Conservation (phyloP, 2,329 filamentous ascomycete genomes). For the Aspergillus sp. region DNA sequence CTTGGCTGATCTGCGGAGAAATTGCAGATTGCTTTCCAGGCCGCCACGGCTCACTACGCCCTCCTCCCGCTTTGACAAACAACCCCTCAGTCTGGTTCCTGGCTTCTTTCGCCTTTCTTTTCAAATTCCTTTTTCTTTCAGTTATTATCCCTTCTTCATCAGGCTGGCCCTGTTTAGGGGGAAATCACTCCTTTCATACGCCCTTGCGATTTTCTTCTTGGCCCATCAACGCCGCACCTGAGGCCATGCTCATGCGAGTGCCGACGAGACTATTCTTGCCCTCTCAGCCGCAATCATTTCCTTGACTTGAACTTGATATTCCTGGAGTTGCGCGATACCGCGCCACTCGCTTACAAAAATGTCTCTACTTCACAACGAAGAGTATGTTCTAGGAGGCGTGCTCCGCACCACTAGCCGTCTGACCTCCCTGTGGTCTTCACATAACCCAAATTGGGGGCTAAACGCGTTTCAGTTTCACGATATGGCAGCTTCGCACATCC, state of each 20-base stretch:
- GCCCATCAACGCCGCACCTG: slow-evolving; percentile 12
- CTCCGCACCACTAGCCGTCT: not conserved
- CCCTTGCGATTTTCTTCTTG: slow-evolving; percentile 10
- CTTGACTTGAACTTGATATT: not conserved
- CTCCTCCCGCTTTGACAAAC: slow-evolving; percentile 7
- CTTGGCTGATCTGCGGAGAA: slow-evolving; percentile 18
- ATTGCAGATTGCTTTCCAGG: not conserved
- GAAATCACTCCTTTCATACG: slow-evolving; percentile 11
- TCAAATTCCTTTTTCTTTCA: not conserved
- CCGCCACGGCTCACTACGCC: slow-evolving; percentile 5
- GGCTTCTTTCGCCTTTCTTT: slow-evolving; percentile 2
- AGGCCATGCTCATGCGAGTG: slow-evolving; percentile 11
- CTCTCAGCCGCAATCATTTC: not conserved
- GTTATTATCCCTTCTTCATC: slow-evolving; percentile 7
- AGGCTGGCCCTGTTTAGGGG: slow-evolving; percentile 37
- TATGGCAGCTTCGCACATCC: slow-evolving; percentile 65
- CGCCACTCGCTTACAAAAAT: slow-evolving; percentile 29
- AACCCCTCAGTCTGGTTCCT: slow-evolving; percentile 2
- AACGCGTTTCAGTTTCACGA: slow-evolving; percentile 54
- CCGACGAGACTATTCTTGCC: slow-evolving; percentile 2
- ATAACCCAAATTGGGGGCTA: slow-evolving; percentile 8
- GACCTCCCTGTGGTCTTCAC: not conserved
- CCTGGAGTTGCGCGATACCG: not conserved
- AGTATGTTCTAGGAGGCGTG: slow-evolving; percentile 37
- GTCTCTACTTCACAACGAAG: slow-evolving; percentile 54